A percentile compares a stretch with the other conserved stretches of the same genome.
Evolutionary conservation across 1,284 basidiomycete genomes (phyloP).

Genomic region (Peniophora sp.): DNA sequence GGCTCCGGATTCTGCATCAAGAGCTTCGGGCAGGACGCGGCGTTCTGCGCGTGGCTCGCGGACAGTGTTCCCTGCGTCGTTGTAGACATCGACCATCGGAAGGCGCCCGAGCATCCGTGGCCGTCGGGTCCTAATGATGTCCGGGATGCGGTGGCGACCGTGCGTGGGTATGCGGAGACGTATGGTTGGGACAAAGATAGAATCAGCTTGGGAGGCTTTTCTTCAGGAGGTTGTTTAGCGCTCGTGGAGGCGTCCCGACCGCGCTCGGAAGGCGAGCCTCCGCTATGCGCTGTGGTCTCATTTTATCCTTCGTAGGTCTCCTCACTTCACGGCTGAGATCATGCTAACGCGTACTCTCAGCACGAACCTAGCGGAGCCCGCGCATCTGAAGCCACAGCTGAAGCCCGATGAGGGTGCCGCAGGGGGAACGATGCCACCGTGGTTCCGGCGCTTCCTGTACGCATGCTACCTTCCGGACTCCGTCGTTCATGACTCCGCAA

Average conservation of each 20-base stretch:
- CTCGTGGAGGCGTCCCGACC: background rate
- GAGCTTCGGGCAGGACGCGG: background rate
- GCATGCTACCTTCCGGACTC: background rate
- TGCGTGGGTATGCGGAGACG: background rate
- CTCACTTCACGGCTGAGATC: too few relatives aligned
- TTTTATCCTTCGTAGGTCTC: background rate
- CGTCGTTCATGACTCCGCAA: background rate
- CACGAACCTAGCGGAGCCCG: background rate
- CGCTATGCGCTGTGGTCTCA: background rate
- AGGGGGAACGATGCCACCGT: background rate
- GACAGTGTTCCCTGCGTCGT: background rate
- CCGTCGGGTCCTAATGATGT: background rate
- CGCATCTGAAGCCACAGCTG: background rate
- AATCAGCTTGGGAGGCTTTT: background rate
- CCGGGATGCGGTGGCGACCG: background rate
- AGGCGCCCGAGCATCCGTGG: background rate
- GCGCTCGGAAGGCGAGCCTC: background rate
- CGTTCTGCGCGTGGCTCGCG: background rate
- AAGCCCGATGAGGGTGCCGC: background rate
- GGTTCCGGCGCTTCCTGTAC: background rate
- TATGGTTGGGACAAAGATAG: background rate
- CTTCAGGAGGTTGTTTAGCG: background rate
- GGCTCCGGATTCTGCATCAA: background rate
- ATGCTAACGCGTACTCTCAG: background rate
- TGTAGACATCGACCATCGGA: background rate